These are phyloP conservation scores for Lagenaria siceraria DNA, from an alignment of 306 rosid genomes.

Conservation along the genomic window DNA sequence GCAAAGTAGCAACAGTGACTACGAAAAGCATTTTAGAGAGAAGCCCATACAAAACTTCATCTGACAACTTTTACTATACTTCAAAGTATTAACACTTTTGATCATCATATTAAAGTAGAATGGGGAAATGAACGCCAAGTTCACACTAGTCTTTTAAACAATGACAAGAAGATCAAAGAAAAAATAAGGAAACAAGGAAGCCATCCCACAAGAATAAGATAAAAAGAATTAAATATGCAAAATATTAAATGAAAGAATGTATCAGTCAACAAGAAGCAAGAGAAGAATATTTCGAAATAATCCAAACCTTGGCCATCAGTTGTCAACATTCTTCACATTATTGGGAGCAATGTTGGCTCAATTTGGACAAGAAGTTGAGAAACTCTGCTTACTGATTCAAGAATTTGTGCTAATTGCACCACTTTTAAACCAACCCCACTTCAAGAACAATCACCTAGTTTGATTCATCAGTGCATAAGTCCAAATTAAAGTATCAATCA, in stretches of 20 bases:
- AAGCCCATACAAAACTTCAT: neutral
- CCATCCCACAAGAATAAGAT: neutral
- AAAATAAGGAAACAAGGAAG: neutral
- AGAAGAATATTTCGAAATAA: neutral
- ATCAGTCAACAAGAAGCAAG: neutral
- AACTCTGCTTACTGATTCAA: constrained; percentile 95
- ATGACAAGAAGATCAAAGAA: neutral
- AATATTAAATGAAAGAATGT: neutral
- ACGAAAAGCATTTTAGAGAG: constrained; percentile 11
- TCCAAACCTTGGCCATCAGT: constrained; percentile 85
- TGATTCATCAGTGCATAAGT: no score
- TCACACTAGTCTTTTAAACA: neutral
- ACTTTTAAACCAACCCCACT: no score
- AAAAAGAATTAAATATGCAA: neutral
- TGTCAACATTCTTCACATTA: constrained; percentile 82
- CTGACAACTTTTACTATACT: neutral
- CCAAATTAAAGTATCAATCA: no score
- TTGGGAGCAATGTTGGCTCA: constrained; percentile 85
- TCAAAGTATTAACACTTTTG: neutral
- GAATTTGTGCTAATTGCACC: constrained; percentile 91
- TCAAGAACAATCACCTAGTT: no score
- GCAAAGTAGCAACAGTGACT: no score
- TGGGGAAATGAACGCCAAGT: neutral
- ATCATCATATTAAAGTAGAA: neutral
- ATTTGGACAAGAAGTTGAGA: constrained; percentile 68